phyloP scores from a whole-genome alignment of 2,329 filamentous ascomycete species.

The Colletotrichum nymphaeae region DNA sequence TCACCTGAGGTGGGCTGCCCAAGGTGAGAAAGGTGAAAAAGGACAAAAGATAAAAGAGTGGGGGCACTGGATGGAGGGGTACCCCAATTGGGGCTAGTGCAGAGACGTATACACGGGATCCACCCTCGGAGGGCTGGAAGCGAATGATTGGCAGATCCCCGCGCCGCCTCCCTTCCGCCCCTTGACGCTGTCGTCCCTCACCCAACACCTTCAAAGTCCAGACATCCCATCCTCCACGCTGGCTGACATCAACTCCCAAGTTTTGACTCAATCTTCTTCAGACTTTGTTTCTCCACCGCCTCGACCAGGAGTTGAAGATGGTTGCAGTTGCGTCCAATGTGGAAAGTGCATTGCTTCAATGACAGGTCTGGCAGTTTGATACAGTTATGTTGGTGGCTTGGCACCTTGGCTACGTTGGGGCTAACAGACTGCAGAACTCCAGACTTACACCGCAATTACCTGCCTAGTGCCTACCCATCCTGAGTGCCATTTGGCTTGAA shows the following conservation, averaged over 20 bases:
- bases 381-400: neutral
- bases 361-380: neutral
- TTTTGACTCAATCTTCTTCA: neutral
- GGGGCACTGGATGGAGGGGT: neutral
- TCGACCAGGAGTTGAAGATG: neutral
- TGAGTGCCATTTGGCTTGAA: neutral
- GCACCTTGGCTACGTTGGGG: neutral
- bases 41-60: conserved; percentile 9
- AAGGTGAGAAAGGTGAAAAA: neutral
- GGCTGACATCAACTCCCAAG: neutral
- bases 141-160: neutral
- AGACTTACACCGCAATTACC: too few relatives aligned
- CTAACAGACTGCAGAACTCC: too few relatives aligned
- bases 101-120: neutral
- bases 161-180: neutral
- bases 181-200: neutral
- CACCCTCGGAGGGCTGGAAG: neutral
- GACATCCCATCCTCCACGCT: neutral
- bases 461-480: too few relatives aligned
- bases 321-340: neutral
- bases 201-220: neutral
- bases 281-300: neutral
- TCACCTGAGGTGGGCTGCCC: too few relatives aligned
- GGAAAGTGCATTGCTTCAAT: neutral
- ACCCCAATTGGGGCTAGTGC: too few relatives aligned